These are phyloP conservation scores for Westerdykella aurantiaca DNA, from an alignment of 2,329 filamentous ascomycete species.

Conservation along the genomic window DNA sequence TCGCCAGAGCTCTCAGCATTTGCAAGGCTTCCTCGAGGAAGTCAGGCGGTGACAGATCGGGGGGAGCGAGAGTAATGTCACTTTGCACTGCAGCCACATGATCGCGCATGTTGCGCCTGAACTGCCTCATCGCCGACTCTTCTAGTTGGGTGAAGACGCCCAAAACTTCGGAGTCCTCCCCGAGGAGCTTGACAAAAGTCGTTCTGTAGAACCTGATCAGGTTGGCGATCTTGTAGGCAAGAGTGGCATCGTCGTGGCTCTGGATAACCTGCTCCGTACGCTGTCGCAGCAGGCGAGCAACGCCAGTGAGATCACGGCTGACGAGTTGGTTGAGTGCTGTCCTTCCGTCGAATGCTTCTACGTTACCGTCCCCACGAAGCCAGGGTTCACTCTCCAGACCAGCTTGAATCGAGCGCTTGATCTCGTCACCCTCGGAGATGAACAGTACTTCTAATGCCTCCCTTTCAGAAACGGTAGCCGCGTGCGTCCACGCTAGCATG, in stretches of 20 bases:
- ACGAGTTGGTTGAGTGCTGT: slow-evolving; percentile 81
- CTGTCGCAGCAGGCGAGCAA: slow-evolving; percentile 78
- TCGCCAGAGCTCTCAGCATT: slow-evolving; percentile 71
- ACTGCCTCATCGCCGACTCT: slow-evolving; percentile 72
- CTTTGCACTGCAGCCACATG: slow-evolving; percentile 68
- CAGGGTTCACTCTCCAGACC: slow-evolving; percentile 80
- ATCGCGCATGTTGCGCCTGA: slow-evolving; percentile 74
- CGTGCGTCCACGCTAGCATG: slow-evolving; percentile 97
- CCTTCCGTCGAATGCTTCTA: slow-evolving; percentile 66
- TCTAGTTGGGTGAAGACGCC: slow-evolving; percentile 65
- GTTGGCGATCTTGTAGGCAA: slow-evolving; percentile 86
- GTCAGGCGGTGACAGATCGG: slow-evolving; percentile 69
- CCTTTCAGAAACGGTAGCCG: slow-evolving; percentile 84
- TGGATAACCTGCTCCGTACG: slow-evolving; percentile 88
- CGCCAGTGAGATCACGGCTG: slow-evolving; percentile 75
- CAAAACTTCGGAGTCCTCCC: slow-evolving; percentile 61
- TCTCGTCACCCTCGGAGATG: slow-evolving; percentile 81
- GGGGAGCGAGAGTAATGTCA: slow-evolving; percentile 62
- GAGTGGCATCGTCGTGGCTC: slow-evolving; percentile 81
- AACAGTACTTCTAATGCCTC: slow-evolving; percentile 91
- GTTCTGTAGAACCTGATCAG: slow-evolving; percentile 81
- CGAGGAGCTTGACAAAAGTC: slow-evolving; percentile 77
- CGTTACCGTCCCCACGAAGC: slow-evolving; percentile 54
- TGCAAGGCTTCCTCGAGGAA: slow-evolving; percentile 78
- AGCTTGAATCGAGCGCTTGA: slow-evolving; percentile 73